Conservation (phyloP, 768 basidiomycete species). For the Sarcomyxa edulis region DNA sequence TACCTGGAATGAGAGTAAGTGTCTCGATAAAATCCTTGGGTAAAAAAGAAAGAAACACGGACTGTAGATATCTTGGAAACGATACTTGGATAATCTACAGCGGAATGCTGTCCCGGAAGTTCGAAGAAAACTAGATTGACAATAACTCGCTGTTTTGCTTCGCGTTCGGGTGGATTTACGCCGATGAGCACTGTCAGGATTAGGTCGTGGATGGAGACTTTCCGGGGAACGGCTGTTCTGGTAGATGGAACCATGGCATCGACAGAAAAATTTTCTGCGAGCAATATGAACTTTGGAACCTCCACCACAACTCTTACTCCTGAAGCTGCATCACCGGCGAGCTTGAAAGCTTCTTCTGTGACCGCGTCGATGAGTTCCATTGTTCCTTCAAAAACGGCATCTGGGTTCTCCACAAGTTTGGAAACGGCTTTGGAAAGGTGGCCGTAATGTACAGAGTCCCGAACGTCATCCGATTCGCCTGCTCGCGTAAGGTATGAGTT, state of each 20-base stretch:
- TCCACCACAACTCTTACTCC: conserved; percentile 37
- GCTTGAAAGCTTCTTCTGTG: conserved; percentile 27
- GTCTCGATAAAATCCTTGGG: neutral
- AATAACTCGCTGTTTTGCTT: conserved; percentile 58
- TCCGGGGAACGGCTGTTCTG: conserved; percentile 10
- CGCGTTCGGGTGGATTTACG: conserved; percentile 64
- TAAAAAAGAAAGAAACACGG: neutral
- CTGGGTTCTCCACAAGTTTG: conserved; percentile 17
- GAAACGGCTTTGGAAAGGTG: conserved; percentile 46
- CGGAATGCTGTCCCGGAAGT: conserved; percentile 12
- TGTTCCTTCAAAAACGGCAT: conserved; percentile 20
- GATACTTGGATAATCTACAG: conserved; percentile 32
- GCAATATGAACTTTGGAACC: conserved; percentile 46
- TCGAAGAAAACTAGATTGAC: conserved; percentile 45
- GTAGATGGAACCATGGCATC: conserved; percentile 24
- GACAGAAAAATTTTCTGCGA: conserved; percentile 37
- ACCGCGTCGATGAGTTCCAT: conserved; percentile 30
- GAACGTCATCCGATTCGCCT: conserved; percentile 44
- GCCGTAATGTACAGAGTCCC: conserved; percentile 61
- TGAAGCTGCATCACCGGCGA: conserved; percentile 27
- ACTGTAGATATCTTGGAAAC: conserved; percentile 30
- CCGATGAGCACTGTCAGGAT: conserved; percentile 57
- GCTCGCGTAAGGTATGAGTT: conserved; percentile 37
- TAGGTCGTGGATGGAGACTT: conserved; percentile 41
- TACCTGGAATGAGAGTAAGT: conserved; percentile 25